phyloP scores from a whole-genome alignment of 345 rosid genomes.

The Capsella bursapastoris region DNA sequence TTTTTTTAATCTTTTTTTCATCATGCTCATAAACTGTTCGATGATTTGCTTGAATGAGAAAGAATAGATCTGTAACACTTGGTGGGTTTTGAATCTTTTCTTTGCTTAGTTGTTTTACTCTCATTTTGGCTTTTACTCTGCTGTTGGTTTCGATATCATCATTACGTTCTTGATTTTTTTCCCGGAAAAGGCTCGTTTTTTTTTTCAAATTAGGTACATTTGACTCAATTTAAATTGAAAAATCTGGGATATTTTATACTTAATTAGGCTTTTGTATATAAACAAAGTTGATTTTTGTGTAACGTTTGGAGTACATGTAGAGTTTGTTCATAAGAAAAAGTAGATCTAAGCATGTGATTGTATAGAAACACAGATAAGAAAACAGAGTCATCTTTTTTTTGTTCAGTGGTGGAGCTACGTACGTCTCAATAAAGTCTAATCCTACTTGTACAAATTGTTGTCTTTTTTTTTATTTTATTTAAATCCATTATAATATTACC shows the following conservation, averaged over 20 bases:
- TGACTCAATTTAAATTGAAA: neutral
- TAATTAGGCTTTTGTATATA: neutral
- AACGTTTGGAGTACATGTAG: constrained; percentile 14
- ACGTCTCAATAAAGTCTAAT: constrained; percentile 35
- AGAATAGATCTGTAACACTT: constrained; percentile 15
- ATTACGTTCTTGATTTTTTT: neutral
- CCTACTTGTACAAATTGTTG: constrained; percentile 29
- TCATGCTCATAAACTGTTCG: neutral
- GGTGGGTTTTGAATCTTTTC: neutral
- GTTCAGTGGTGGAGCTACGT: constrained; percentile 38
- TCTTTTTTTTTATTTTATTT: neutral
- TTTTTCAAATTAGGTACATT: neutral
- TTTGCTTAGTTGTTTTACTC: neutral
- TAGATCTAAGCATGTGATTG: constrained; percentile 43
- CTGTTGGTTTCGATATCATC: neutral
- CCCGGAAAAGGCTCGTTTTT: neutral
- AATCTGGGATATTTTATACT: neutral
- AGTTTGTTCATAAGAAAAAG: constrained; percentile 28
- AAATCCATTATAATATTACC: too few relatives aligned
- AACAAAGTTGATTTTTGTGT: neutral
- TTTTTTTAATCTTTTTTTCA: neutral
- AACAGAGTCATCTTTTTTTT: neutral
- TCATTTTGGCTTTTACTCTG: neutral
- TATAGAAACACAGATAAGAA: constrained; percentile 23
- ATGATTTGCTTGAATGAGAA: constrained; percentile 15